Evolutionary conservation across 331 rosid genomes (phyloP).

Genomic region (Malus hybrid): DNA sequence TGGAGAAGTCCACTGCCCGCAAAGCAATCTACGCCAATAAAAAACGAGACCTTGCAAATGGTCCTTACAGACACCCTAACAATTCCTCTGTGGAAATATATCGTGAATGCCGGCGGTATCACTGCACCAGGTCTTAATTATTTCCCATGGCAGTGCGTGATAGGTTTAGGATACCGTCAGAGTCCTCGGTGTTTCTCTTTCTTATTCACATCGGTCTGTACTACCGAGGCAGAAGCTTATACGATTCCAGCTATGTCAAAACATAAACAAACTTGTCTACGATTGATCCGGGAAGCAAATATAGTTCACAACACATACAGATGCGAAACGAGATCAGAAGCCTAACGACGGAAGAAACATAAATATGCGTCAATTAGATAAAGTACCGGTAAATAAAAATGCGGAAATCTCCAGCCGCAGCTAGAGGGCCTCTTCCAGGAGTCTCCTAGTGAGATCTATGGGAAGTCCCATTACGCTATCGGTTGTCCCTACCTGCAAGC

Average conservation of each 20-base stretch:
- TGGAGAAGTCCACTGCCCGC: no score
- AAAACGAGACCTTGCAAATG: neutral
- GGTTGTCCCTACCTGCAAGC: constrained; percentile 77
- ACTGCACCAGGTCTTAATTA: no score
- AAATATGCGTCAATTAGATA: constrained; percentile 4
- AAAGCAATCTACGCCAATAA: no score
- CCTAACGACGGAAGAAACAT: neutral
- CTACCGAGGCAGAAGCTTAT: no score
- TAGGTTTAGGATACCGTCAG: no score
- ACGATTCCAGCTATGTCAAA: no score
- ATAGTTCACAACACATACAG: neutral
- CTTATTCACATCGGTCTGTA: no score
- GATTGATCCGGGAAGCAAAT: neutral
- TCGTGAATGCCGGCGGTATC: no score
- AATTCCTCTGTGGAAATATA: no score
- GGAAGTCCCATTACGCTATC: constrained; percentile 99
- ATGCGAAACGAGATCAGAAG: neutral
- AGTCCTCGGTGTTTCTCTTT: no score
- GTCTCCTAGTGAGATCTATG: constrained; percentile 61
- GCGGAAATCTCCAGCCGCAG: constrained; percentile 1
- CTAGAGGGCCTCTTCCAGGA: constrained; percentile 61
- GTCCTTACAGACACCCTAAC: neutral
- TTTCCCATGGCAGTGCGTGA: no score
- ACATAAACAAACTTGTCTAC: no score
- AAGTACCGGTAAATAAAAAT: constrained; percentile 5